phyloP scores from a whole-genome alignment of 164 flowering plant genomes.

The Cinnamomum micranthum region DNA sequence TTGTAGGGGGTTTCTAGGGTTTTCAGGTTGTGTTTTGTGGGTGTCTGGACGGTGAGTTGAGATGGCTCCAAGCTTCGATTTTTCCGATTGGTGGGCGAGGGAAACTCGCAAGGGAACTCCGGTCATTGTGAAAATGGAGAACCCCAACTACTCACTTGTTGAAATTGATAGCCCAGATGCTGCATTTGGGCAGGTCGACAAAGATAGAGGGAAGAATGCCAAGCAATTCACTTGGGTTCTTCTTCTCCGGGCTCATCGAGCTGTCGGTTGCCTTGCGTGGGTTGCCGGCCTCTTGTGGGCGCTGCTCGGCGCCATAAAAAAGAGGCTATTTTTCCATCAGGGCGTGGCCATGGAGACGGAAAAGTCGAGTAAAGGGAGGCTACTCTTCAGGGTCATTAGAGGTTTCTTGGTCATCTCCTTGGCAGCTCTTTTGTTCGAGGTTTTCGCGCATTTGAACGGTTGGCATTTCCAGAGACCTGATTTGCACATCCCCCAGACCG shows the following conservation, averaged over 20 bases:
- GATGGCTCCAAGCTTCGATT: constrained; percentile 63
- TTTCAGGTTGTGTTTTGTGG: background rate
- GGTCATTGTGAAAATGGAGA: constrained; percentile 82
- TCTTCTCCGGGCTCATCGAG: constrained; percentile 69
- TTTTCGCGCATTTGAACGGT: constrained; percentile 65
- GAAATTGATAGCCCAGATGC: constrained; percentile 67
- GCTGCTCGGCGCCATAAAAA: constrained; percentile 56
- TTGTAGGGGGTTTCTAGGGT: constrained; percentile 6
- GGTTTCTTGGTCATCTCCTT: constrained; percentile 45
- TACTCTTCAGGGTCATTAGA: constrained; percentile 45
- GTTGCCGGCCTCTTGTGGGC: constrained; percentile 56
- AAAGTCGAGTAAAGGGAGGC: constrained; percentile 41
- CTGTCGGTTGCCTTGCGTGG: constrained; percentile 71
- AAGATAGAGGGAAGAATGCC: constrained; percentile 71
- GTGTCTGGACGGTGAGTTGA: background rate
- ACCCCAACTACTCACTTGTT: constrained; percentile 65
- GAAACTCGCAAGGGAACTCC: constrained; percentile 57
- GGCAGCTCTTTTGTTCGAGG: constrained; percentile 50
- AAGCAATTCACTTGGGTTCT: constrained; percentile 81
- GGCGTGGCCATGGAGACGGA: constrained; percentile 51
- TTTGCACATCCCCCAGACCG: constrained; percentile 51
- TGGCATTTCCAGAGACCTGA: constrained; percentile 56
- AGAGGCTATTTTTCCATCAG: constrained; percentile 49
- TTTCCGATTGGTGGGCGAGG: constrained; percentile 52
- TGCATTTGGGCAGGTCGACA: constrained; percentile 57